Base-by-base conservation (phyloP, 129 eudicot species). In the Cynara cardunculus region DNA sequence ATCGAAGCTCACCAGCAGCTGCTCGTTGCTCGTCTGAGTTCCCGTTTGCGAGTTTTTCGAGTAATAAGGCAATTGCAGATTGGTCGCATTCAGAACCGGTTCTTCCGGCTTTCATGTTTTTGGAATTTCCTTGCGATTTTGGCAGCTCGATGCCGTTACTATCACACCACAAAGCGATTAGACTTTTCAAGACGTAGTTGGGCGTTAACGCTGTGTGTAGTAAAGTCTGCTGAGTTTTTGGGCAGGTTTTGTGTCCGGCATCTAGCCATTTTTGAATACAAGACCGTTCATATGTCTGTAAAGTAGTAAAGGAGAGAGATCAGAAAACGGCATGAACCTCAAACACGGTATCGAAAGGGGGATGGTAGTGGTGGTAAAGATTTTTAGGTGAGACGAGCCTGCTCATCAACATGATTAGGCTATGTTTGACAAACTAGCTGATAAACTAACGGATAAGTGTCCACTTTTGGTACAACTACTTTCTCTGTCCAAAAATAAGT, bases 261-360 rank as follows among this genome's bases (percentile, higher is more conserved):
- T 92, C 90, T 16, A 92, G 88, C 97, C 97, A 92, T 83, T 90
- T 92, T 32, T 92, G 96, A 25, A 92, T 90, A 88, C 93, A 90
- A 13, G 93, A 85, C 35, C 96, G 70, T 79, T 92, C 97, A 68
- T 87, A 92, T 13, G 97, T 92, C 97, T 92, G 90, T 83, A 76
- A 75, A 2, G 56, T 28, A 53, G 12, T 49, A 11, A 28, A 2
- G 73, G 30, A 73, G n/a, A 28, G 67, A 74, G 13, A 56, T 56
- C 30, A 24, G 72, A 75, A 24, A 65, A 32, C 24, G 24, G 70
- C 21, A 25, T 14, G 21, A 22, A 49, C 5, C 7, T 49, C 27
- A 61, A 34, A n/a, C 30, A 31, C 25, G 25, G 66, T 16, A 73
- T 77, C 31, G 31, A 3, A 3, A 28, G 31, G 31, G 31, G 31